Evolutionary conservation across 1,139 yeast species (phyloP).

Genomic region (Lodderomyces orthopsilosis): DNA sequence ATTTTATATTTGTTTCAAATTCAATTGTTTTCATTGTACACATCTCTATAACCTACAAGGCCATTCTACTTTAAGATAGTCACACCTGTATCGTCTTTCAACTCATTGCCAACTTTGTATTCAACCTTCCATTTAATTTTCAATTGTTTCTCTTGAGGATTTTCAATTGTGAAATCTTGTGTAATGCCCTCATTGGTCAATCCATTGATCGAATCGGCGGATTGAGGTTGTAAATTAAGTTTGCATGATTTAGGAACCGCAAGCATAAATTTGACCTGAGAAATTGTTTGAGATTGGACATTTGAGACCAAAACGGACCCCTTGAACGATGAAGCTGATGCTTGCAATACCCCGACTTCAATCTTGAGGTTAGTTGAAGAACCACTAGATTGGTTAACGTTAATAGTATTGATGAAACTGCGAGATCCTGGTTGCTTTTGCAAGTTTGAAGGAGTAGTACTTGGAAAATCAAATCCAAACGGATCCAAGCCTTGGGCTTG

Average conservation of each 20-base stretch:
- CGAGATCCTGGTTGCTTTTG: slow-evolving; percentile 16
- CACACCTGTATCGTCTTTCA: slow-evolving; percentile 58
- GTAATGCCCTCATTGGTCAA: slow-evolving; percentile 52
- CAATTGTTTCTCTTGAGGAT: slow-evolving; percentile 46
- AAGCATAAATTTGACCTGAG: slow-evolving; percentile 60
- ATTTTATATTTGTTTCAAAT: background rate
- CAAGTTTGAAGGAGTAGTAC: slow-evolving; percentile 35
- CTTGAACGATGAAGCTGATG: slow-evolving; percentile 38
- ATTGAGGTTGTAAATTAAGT: slow-evolving; percentile 67
- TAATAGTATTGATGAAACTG: slow-evolving; percentile 16
- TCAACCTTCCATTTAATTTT: slow-evolving; percentile 82
- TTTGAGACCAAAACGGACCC: slow-evolving; percentile 45
- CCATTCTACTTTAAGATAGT: slow-evolving; percentile 23
- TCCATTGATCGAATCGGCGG: slow-evolving; percentile 54
- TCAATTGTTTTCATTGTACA: slow-evolving; percentile 1
- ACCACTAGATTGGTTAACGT: slow-evolving; percentile 32
- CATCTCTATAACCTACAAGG: background rate
- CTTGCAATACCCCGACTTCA: slow-evolving; percentile 43
- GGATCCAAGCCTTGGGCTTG: slow-evolving; percentile 39
- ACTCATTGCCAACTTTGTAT: slow-evolving; percentile 48
- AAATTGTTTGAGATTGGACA: slow-evolving; percentile 31
- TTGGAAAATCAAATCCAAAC: slow-evolving; percentile 48
- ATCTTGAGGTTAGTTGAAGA: slow-evolving; percentile 48
- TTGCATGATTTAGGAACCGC: slow-evolving; percentile 81
- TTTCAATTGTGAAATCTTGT: slow-evolving; percentile 60